Conservation (phyloP, 2,329 filamentous ascomycete species). For the Fusarium equiseti region DNA sequence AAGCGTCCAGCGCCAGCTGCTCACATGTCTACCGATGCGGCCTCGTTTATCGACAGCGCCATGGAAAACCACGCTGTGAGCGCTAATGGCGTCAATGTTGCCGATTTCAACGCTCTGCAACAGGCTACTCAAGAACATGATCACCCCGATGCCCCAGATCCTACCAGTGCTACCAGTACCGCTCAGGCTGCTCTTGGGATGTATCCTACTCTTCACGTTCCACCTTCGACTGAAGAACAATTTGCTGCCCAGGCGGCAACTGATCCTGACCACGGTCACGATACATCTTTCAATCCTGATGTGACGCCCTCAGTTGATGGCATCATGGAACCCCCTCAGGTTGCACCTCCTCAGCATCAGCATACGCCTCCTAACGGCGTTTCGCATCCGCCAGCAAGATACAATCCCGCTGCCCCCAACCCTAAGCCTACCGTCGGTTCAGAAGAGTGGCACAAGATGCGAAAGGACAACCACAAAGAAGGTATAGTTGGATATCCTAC, state of each 20-base stretch:
- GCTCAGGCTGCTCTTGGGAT: conserved; percentile 70
- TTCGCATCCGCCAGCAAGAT: conserved; percentile 51
- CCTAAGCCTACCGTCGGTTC: conserved; percentile 92
- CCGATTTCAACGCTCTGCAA: conserved; percentile 68
- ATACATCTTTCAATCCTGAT: conserved; percentile 51
- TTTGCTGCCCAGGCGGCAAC: conserved; percentile 65
- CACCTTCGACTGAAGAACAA: conserved; percentile 69
- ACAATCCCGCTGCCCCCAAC: conserved; percentile 55
- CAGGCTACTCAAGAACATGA: conserved; percentile 62
- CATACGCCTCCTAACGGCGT: conserved; percentile 57
- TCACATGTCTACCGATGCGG: conserved; percentile 61
- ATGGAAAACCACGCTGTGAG: conserved; percentile 59
- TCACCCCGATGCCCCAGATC: conserved; percentile 62
- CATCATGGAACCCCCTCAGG: conserved; percentile 47
- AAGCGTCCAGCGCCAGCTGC: conserved; percentile 63
- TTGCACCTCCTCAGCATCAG: conserved; percentile 46
- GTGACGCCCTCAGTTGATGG: conserved; percentile 50
- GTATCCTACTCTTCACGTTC: conserved; percentile 71
- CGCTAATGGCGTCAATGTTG: conserved; percentile 60
- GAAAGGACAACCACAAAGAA: conserved; percentile 99
- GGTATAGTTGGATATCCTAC: conserved; percentile 67
- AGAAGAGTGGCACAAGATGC: conserved; percentile 97
- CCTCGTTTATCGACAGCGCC: conserved; percentile 67
- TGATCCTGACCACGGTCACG: conserved; percentile 52
- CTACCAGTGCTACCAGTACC: conserved; percentile 68